phyloP scores from a whole-genome alignment of 148 eudicot genomes.

The Chenopodium formosanum region DNA sequence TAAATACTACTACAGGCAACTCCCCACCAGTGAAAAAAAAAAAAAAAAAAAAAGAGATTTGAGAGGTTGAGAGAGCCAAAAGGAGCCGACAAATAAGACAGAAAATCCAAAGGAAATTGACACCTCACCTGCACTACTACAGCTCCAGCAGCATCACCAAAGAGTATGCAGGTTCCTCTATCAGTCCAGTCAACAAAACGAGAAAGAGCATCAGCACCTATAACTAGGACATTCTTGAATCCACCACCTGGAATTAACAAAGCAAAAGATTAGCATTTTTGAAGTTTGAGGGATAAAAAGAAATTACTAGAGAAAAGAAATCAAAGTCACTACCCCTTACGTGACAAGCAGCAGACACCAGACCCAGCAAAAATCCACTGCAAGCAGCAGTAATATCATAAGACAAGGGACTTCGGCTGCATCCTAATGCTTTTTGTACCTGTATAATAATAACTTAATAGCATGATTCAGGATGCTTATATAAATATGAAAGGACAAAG shows the following conservation, averaged over 20 bases:
- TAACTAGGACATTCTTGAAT: conserved; percentile 77
- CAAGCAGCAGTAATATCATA: conserved; percentile 97
- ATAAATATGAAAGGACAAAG: neutral
- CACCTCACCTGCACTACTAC: conserved; percentile 72
- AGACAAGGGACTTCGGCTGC: conserved; percentile 76
- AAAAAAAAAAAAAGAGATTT: too few species aligned
- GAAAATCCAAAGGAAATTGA: neutral
- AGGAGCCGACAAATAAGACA: neutral
- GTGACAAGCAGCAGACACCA: conserved; percentile 83
- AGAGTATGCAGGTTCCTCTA: conserved; percentile 93
- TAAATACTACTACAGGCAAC: too few species aligned
- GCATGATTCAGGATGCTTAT: neutral
- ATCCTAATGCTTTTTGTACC: conserved; percentile 85
- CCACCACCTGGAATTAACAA: conserved; percentile 60
- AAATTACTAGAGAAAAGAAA: conserved; percentile 18
- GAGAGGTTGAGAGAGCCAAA: too few species aligned
- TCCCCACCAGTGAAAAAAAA: neutral
- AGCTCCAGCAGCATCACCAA: conserved; percentile 99
- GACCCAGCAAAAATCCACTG: conserved; percentile 85
- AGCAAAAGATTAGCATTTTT: neutral
- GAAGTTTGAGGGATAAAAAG: neutral
- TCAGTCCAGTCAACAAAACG: conserved; percentile 97
- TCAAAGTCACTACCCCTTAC: conserved; percentile 67
- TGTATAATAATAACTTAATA: conserved; percentile 14
- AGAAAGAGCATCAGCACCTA: conserved; percentile 91